These are phyloP conservation scores for Pyrenopolyporus hunteri DNA, from an alignment of 495 filamentous ascomycete genomes.

Conservation along the genomic window DNA sequence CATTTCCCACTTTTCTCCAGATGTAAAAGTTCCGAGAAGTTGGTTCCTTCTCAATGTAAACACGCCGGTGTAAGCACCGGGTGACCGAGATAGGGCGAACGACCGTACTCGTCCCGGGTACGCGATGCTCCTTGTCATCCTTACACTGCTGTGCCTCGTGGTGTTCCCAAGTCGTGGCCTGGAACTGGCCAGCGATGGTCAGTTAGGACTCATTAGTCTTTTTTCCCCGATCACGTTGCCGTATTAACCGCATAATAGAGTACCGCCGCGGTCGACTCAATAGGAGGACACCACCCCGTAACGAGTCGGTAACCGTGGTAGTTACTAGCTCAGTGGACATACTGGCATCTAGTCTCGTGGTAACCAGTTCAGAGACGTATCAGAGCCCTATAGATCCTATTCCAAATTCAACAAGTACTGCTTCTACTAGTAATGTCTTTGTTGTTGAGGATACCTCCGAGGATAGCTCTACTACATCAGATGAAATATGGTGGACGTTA, in stretches of 20 bases:
- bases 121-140: conserved; percentile 32
- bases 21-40: conserved; percentile 33
- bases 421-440: conserved; percentile 9
- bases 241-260: conserved; percentile 27
- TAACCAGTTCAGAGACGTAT: conserved; percentile 15
- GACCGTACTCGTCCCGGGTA: conserved; percentile 21
- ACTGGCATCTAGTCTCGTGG: conserved; percentile 19
- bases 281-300: conserved; percentile 22
- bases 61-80: conserved; percentile 35
- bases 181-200: conserved; percentile 22
- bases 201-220: conserved; percentile 14
- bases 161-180: conserved; percentile 33
- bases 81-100: conserved; percentile 29
- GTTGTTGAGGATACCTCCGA: neutral
- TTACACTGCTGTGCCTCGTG: conserved; percentile 30
- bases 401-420: conserved; percentile 13
- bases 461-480: conserved; percentile 7
- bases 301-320: conserved; percentile 24
- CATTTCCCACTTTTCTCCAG: conserved; percentile 25
- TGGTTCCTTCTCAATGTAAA: conserved; percentile 31
- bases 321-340: conserved; percentile 26
- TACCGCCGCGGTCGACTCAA: conserved; percentile 23
- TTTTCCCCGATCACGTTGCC: neutral
- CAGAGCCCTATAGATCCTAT: conserved; percentile 8
- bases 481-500: conserved; percentile 4